Percentiles rank a stretch among this genome's conserved stretches.
Evolutionary conservation across 306 rosid genomes (phyloP).

Genomic region (Malus sylvestris): DNA sequence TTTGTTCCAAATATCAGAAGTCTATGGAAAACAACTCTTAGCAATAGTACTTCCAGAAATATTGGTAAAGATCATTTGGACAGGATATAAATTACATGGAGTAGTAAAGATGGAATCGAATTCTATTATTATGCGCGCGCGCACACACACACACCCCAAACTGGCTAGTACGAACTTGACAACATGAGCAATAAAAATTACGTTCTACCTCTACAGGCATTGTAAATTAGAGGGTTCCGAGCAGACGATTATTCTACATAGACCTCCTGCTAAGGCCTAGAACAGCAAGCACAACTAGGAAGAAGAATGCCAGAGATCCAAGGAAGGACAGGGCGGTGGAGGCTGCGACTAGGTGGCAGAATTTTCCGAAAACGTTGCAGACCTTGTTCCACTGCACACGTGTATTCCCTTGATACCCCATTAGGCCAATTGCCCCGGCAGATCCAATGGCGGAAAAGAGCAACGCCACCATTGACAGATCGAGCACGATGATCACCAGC

Average conservation of each 20-base stretch:
- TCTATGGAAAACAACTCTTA: neutral
- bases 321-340: constrained; percentile 34
- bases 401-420: constrained; percentile 65
- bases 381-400: constrained; percentile 71
- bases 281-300: constrained; percentile 27
- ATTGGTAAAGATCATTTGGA: neutral
- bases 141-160: neutral
- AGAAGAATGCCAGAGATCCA: constrained; percentile 43
- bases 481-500: constrained; percentile 26
- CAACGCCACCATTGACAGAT: constrained; percentile 51
- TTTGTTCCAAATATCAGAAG: neutral
- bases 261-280: constrained; percentile 15
- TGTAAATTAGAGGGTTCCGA: neutral
- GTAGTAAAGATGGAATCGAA: neutral
- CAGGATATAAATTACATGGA: neutral
- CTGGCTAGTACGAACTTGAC: neutral
- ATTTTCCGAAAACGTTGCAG: constrained; percentile 50
- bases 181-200: neutral
- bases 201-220: neutral
- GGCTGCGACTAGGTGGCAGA: constrained; percentile 42
- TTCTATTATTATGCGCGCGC: neutral
- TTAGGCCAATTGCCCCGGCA: constrained; percentile 37
- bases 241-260: neutral
- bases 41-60: neutral
- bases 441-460: constrained; percentile 69